phyloP scores from a whole-genome alignment of 1,139 yeast genomes.

The Kurtzmaniella natalensis region DNA sequence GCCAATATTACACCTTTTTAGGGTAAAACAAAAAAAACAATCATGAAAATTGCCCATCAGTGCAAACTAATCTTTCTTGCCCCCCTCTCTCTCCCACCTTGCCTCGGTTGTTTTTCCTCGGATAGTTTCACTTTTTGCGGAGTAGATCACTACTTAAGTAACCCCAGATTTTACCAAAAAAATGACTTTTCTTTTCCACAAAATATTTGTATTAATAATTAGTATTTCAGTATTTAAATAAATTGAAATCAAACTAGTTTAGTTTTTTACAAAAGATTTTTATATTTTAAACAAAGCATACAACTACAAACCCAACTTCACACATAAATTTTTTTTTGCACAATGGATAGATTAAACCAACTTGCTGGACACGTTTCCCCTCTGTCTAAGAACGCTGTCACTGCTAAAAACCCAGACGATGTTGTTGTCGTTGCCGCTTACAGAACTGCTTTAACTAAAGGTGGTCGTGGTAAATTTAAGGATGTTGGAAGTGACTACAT shows the following conservation, averaged over 20 bases:
- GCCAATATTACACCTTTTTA: too few relatives aligned
- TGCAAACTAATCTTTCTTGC: neutral
- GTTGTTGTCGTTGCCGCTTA: constrained; percentile 84
- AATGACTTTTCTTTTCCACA: neutral
- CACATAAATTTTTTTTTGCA: too few relatives aligned
- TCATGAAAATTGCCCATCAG: too few relatives aligned
- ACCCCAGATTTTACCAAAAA: neutral
- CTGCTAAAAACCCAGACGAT: constrained; percentile 71
- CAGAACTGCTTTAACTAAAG: constrained; percentile 86
- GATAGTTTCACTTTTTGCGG: neutral
- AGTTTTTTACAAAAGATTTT: too few relatives aligned
- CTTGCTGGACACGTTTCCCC: constrained; percentile 53
- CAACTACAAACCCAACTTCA: too few relatives aligned
- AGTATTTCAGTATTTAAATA: too few relatives aligned
- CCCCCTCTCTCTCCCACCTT: neutral
- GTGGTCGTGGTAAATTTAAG: constrained; percentile 77
- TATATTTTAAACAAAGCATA: too few relatives aligned
- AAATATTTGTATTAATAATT: neutral
- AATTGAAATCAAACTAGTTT: too few relatives aligned
- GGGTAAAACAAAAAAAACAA: too few relatives aligned
- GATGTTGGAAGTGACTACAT: constrained; percentile 75
- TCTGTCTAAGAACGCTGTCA: constrained; percentile 38
- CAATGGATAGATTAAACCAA: constrained; percentile 60
- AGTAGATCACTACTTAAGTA: too few relatives aligned
- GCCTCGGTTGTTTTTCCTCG: neutral